Base-by-base conservation (phyloP, 805 yeast species). In the Lachancea waltii region DNA sequence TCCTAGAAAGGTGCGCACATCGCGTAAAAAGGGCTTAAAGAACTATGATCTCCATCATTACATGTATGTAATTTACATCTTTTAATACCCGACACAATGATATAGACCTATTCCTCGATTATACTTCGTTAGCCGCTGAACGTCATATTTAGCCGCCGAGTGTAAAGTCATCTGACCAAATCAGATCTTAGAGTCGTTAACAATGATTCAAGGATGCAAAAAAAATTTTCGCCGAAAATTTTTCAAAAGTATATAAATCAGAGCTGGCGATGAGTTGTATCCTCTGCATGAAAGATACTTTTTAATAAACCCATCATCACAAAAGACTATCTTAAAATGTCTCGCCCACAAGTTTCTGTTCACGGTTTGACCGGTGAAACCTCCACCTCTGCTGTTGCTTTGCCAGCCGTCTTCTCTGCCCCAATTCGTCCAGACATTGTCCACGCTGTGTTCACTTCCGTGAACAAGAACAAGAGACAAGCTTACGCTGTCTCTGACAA, bases 391-490 rank as follows among this genome's bases (percentile, higher is more conserved):
- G 77, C 90, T 62, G 72, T 89, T 60, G 85, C 95, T 63, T 79
- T 92, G 65, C 98, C 99, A 76, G 95, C 95, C 65, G 97, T 92
- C 67, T 92, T 92, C 85, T 72, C 86, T 73, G 96, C 98, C 67
- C 99, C 99, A 72, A 94, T 92, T 79, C 89, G 99, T 81, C 90
- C 96, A 67, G 99, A 92, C 70, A 77, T 92, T 67, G 97, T 92
- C 69, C 98, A 89, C 87, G 74, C 95, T 68, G 99, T 92, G 62
- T 92, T 87, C 84, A 85, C 89, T 69, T 83, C 89, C 69, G 86
- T 92, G 63, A 89, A 89, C 94, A 92, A 92, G 92, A 92, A 92
- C 95, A 90, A 90, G 87, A 87, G 99, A 77, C 99, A 92, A 78
- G 97, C 99, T 73, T 92, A 92, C 83, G 96, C 99, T 69, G 98